Percentiles rank a stretch among this genome's conserved stretches.
These are phyloP conservation scores for Jatropha curcas DNA, from an alignment of 345 rosid species.

Conservation along the genomic window DNA sequence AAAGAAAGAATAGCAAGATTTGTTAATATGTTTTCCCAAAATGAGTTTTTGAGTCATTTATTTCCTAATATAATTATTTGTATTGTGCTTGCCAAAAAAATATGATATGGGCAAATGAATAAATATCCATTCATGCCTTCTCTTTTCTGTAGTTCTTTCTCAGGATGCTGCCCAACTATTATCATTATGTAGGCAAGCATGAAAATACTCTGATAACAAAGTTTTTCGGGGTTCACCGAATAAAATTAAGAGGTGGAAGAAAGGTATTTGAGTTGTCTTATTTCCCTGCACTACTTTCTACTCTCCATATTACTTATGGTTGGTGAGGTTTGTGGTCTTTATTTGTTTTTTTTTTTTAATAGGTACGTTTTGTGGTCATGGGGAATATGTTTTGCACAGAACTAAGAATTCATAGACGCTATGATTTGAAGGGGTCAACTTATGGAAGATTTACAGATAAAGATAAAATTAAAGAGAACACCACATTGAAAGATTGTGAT, in stretches of 20 bases:
- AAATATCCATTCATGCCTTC: constrained; percentile 8
- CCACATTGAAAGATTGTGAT: constrained; percentile 90
- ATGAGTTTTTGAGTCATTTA: not conserved
- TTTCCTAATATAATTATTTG: not conserved
- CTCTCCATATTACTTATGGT: constrained; percentile 13
- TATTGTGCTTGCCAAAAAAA: not conserved
- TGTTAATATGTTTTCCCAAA: too few species aligned
- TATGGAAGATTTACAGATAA: constrained; percentile 75
- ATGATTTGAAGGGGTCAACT: constrained; percentile 91
- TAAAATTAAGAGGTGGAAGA: constrained; percentile 65
- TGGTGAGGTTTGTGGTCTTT: constrained; percentile 18
- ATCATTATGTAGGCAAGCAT: constrained; percentile 60
- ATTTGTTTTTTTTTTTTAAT: constrained; percentile 24
- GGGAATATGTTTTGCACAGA: constrained; percentile 99
- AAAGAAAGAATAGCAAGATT: not conserved
- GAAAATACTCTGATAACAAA: constrained; percentile 97
- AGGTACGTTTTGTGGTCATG: constrained; percentile 99
- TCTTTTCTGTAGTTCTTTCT: constrained; percentile 61
- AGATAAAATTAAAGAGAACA: constrained; percentile 60
- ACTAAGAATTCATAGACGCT: constrained; percentile 80
- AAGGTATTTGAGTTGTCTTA: constrained; percentile 49
- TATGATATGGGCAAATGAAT: not conserved
- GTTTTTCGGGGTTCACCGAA: constrained; percentile 85
- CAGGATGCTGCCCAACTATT: constrained; percentile 78
- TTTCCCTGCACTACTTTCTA: constrained; percentile 12